Conservation (phyloP, 805 yeast genomes). For the Pichia cephalocereana region DNA sequence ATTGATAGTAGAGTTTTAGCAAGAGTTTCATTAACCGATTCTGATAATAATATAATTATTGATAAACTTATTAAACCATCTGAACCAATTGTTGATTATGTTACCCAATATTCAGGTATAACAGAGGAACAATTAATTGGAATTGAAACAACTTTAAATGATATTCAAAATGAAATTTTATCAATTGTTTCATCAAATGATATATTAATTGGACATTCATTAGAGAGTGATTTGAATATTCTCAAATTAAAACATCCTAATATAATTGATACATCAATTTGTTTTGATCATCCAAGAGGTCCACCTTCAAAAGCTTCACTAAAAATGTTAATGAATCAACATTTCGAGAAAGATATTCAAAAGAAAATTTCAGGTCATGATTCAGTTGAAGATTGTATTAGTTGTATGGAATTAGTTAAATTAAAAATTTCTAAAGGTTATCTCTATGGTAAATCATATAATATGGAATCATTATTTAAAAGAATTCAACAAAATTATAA, state of each 20-base stretch:
- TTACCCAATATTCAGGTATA: conserved; percentile 82
- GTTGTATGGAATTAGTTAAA: conserved; percentile 72
- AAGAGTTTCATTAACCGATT: conserved; percentile 66
- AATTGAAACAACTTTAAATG: conserved; percentile 56
- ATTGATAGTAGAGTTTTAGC: conserved; percentile 59
- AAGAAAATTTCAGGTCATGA: conserved; percentile 63
- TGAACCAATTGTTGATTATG: conserved; percentile 65
- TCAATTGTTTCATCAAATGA: conserved; percentile 46
- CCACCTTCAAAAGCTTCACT: conserved; percentile 74
- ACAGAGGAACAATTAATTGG: conserved; percentile 55
- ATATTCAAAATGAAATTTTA: conserved; percentile 54
- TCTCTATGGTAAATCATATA: conserved; percentile 46
- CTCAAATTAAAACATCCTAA: conserved; percentile 62
- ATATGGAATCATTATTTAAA: conserved; percentile 34
- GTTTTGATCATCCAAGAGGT: conserved; percentile 76
- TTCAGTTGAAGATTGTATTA: conserved; percentile 74
- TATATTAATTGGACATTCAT: conserved; percentile 78
- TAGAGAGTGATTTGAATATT: conserved; percentile 73
- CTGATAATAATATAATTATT: conserved; percentile 47
- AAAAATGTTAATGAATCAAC: conserved; percentile 54
- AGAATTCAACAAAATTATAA: conserved; percentile 24
- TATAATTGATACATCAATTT: conserved; percentile 71
- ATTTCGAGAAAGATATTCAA: conserved; percentile 56
- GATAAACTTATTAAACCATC: conserved; percentile 76
- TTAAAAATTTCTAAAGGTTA: conserved; percentile 60